Evolutionary conservation across 2,329 filamentous ascomycete species (phyloP), one percentile per base, ranked within the genome.

Genomic region (Sphaerulina vaccinii): DNA sequence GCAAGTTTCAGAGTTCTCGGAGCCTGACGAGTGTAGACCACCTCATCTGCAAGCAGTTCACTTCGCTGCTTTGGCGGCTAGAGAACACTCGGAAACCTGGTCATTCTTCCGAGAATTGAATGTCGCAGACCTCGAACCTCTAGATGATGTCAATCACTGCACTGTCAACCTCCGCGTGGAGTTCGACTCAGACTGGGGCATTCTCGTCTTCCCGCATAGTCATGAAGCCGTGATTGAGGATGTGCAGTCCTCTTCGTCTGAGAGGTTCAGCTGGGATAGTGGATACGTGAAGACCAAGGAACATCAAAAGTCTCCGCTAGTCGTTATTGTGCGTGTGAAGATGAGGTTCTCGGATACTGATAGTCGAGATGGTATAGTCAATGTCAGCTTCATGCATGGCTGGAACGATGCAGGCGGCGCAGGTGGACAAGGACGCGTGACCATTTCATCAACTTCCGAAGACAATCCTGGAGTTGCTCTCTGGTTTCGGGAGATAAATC

Each of bases 321-420:
- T n/a, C 1, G 21, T 44, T 13, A 44, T 9, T 2, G 21, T 44
- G 23, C 24, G 24, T 5, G 41, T 44, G 9, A 19, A 11, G 13
- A 22, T 33, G 16, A 29, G 9, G 29, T 27, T 23, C 9, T 4
- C 3, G 2, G 24, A 22, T 33, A n/a, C 24, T 13, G 24, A 44
- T 7, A 44, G 22, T n/a, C 41, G 32, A 18, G n/a, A 33, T 29
- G 19, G 19, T 24, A 6, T 29, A 3, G 41, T 44, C 5, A 3
- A 44, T 15, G 24, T 44, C 15, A 21, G 18, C 29, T 22, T 44
- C 24, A 44, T 44, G 41, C 41, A 44, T 21, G 41, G 24, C 10
- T 44, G 41, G 41, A 44, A 44, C 24, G 22, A 44, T 22, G 18
- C 41, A 29, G 9, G 32, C 10, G 15, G 10, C 2, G 13, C 24